phyloP scores from a whole-genome alignment of 2,329 filamentous ascomycete species.

The Emericellopsis atlantica region DNA sequence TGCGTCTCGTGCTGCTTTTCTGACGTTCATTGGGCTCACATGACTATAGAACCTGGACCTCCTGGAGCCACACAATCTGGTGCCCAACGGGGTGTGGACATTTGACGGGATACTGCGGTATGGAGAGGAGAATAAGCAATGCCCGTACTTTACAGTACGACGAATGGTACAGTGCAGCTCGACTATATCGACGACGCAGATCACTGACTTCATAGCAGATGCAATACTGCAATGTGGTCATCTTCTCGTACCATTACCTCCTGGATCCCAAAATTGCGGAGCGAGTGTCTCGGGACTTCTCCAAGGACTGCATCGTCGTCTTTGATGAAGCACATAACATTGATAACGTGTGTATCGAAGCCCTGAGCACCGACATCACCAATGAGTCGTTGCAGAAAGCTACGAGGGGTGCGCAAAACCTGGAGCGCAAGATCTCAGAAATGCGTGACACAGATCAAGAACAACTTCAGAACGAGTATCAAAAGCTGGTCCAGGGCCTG shows the following conservation, averaged over 20 bases:
- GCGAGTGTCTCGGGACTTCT: conserved; percentile 85
- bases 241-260: conserved; percentile 98
- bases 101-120: conserved; percentile 81
- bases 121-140: conserved; percentile 91
- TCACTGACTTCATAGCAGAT: conserved; percentile 41
- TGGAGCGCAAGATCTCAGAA: conserved; percentile 82
- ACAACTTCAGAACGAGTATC: conserved; percentile 89
- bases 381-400: conserved; percentile 90
- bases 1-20: conserved; percentile 23
- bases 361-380: conserved; percentile 89
- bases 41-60: conserved; percentile 68
- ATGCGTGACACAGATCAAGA: conserved; percentile 95
- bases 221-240: conserved; percentile 98
- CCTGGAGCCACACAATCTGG: conserved; percentile 85
- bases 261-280: conserved; percentile 97
- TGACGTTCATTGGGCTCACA: conserved; percentile 6
- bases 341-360: conserved; percentile 98
- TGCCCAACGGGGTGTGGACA: conserved; percentile 92
- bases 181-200: neutral
- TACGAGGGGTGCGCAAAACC: conserved; percentile 76
- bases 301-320: conserved; percentile 96
- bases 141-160: conserved; percentile 89
- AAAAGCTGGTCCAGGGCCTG: conserved; percentile 86
- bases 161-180: conserved; percentile 58
- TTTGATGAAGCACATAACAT: conserved; percentile 99